Percentiles rank a stretch among this genome's conserved stretches.
Conservation (phyloP, 2,329 filamentous ascomycete species). For the Penicillium sp. region DNA sequence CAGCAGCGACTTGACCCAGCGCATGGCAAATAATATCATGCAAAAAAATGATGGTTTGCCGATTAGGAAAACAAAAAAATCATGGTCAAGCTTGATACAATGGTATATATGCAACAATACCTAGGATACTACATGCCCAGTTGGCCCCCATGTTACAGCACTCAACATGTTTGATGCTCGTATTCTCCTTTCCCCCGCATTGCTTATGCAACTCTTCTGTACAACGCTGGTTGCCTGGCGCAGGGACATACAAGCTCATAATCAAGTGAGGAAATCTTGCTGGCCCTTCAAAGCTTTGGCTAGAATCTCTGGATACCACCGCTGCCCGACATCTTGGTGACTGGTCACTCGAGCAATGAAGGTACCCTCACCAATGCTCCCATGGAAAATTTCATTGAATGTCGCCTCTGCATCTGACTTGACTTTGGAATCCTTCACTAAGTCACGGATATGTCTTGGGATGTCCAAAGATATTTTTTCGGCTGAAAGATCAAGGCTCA, state of each 20-base stretch:
- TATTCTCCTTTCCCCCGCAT: conserved; percentile 10
- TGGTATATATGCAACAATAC: background rate
- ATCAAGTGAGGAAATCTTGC: conserved; percentile 16
- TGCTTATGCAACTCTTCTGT: too few species aligned
- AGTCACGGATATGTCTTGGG: conserved; percentile 30
- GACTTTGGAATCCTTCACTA: conserved; percentile 34
- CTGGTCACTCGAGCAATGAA: conserved; percentile 39
- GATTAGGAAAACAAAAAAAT: background rate
- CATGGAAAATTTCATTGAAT: conserved; percentile 35
- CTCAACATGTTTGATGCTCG: background rate
- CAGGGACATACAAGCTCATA: background rate
- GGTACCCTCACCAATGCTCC: conserved; percentile 35
- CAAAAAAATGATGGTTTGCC: background rate
- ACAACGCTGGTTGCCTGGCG: too few species aligned
- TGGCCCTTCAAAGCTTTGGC: conserved; percentile 31
- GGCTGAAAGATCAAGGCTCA: conserved; percentile 34
- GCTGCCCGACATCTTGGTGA: conserved; percentile 38
- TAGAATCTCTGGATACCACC: conserved; percentile 40
- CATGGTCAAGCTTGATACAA: background rate
- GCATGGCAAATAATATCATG: conserved; percentile 2
- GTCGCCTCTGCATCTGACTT: conserved; percentile 40
- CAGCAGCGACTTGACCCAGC: conserved; percentile 9
- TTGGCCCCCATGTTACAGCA: conserved; percentile 7
- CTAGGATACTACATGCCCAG: background rate
- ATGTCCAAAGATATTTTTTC: conserved; percentile 32